phyloP scores from a whole-genome alignment of 2,329 filamentous ascomycete genomes.

The Fusarium secorum region DNA sequence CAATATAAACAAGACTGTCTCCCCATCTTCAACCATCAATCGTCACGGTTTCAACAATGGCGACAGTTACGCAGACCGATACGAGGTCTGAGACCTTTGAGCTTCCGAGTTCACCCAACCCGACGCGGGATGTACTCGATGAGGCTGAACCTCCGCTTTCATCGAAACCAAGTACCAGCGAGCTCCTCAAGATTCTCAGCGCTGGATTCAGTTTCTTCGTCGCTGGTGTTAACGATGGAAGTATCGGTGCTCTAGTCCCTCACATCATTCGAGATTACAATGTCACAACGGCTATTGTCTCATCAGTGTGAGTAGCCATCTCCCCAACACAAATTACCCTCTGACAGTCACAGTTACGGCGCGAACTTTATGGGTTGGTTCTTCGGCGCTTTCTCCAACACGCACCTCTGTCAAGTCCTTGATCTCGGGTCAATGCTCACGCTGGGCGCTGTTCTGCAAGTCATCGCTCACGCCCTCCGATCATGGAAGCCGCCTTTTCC shows the following conservation, averaged over 20 bases:
- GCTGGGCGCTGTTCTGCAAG: conserved; percentile 64
- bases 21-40: neutral
- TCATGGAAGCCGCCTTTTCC: conserved; percentile 65
- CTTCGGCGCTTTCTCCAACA: conserved; percentile 64
- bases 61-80: conserved; percentile 16
- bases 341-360: conserved; percentile 52
- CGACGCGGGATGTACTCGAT: neutral
- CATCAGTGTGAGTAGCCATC: conserved; percentile 53
- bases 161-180: neutral
- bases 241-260: conserved; percentile 68
- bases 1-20: neutral
- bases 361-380: conserved; percentile 68
- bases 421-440: conserved; percentile 64
- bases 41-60: neutral
- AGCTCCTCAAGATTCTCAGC: conserved; percentile 58
- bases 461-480: conserved; percentile 61
- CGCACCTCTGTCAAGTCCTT: conserved; percentile 59
- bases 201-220: conserved; percentile 71
- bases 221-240: conserved; percentile 71
- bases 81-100: neutral
- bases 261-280: conserved; percentile 66
- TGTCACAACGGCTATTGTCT: conserved; percentile 60
- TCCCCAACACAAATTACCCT: neutral
- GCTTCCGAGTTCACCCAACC: neutral
- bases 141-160: neutral